Conservation (phyloP, 2,329 filamentous ascomycete species). For the Botrytis galanthina region DNA sequence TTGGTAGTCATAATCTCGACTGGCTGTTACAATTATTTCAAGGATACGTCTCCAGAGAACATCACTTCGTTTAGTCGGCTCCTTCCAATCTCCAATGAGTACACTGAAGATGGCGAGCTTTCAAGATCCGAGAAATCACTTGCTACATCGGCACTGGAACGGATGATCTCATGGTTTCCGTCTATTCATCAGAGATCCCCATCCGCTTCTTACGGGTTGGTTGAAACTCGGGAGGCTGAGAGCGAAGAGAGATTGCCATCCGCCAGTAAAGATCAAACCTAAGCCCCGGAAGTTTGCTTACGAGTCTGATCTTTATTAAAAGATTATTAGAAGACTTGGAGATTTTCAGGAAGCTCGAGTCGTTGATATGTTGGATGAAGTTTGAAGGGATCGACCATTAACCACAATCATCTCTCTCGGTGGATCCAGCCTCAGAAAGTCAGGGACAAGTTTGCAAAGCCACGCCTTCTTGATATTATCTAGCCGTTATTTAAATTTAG, state of each 20-base stretch:
- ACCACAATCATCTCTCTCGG: no score
- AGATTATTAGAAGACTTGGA: accelerated
- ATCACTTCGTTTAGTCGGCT: neutral
- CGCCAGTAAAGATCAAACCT: neutral
- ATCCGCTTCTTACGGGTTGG: neutral
- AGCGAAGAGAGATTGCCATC: neutral
- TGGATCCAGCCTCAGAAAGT: neutral
- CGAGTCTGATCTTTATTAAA: neutral
- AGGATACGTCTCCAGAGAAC: conserved; percentile 9
- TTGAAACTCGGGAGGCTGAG: neutral
- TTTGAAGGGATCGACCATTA: neutral
- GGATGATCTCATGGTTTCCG: neutral
- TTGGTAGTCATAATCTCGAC: conserved; percentile 26
- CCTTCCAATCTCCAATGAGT: neutral
- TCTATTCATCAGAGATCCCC: neutral
- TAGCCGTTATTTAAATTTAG: no score
- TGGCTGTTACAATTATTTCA: conserved; percentile 31
- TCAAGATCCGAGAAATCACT: neutral
- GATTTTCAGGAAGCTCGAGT: neutral
- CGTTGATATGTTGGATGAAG: neutral
- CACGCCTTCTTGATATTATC: neutral
- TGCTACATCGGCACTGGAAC: neutral
- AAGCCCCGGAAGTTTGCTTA: neutral
- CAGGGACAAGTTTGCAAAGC: neutral
- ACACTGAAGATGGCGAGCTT: neutral